A percentile compares a stretch with the other conserved stretches of the same genome.
These are phyloP conservation scores for Heliocybe sulcata DNA, from an alignment of 1,284 basidiomycete species.

Conservation along the genomic window DNA sequence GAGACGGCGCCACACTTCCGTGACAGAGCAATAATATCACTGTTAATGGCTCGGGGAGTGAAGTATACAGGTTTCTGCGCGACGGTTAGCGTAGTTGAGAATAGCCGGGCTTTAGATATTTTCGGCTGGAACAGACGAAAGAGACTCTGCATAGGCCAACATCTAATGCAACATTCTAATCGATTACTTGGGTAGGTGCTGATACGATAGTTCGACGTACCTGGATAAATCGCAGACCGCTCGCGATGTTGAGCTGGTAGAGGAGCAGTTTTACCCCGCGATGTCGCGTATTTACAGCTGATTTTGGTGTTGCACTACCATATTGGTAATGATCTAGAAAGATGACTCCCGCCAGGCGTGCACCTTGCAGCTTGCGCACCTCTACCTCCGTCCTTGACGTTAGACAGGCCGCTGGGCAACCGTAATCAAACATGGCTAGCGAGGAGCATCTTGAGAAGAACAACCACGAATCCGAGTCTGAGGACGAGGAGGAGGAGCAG, in stretches of 20 bases:
- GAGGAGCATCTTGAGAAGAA: neutral
- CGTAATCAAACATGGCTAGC: neutral
- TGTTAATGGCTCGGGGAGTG: neutral
- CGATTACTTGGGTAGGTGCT: neutral
- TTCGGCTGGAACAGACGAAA: neutral
- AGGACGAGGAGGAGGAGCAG: constrained; percentile 47
- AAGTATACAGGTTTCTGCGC: neutral
- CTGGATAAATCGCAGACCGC: neutral
- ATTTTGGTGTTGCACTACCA: neutral
- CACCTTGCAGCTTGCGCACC: neutral
- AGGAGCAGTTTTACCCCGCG: too few species aligned
- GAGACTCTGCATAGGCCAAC: constrained; percentile 1
- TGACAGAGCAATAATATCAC: neutral
- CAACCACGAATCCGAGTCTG: constrained; percentile 44
- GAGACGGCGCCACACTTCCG: neutral
- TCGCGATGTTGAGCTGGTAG: too few species aligned
- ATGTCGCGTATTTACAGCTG: neutral
- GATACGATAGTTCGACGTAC: neutral
- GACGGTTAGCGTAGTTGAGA: neutral
- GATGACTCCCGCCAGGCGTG: neutral
- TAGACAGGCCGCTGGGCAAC: neutral
- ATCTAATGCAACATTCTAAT: neutral
- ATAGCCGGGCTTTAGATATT: neutral
- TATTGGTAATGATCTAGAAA: neutral
- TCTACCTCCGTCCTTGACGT: neutral